Base-by-base conservation (phyloP, 2,329 filamentous ascomycete genomes). In the Diaporthe sp. region DNA sequence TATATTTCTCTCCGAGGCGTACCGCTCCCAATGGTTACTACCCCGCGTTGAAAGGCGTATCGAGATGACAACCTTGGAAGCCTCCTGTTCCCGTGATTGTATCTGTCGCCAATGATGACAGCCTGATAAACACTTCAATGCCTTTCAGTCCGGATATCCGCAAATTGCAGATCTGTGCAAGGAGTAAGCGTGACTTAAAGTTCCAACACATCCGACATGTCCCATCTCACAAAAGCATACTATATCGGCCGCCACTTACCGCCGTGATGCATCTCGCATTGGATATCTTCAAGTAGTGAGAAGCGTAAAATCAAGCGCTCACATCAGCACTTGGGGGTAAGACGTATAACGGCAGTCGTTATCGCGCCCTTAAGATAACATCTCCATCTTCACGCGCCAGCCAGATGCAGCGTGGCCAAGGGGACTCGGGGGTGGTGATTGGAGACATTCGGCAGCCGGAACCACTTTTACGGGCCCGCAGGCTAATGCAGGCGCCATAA, bases 401-500 rank as follows among this genome's bases (percentile, higher is more conserved):
- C 28, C 28, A n/a, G 28, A 49, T 5, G 28, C 1, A 12, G 9
- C 9, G 8, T 3, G 15, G 61, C n/a, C 31, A 34, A 37, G 7
- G 5, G 2, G 12, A 8, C 6, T 3, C 12, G 22, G 31, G 47
- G 12, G 15, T 7, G 2, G 34, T 34, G 60, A 37, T 55, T 39
- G 47, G 65, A 25, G 65, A 20, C 12, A 25, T 17, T 34, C 31
- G 25, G 31, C 47, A 7, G 63, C 13, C 28, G 63, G 44, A 49
- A 49, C 63, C 61, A 67, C 44, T 51, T 39, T 53, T 25, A 28
- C 12, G 47, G 31, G 28, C 13, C 63, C 63, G 22, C 47, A 39
- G 47, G 47, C 63, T 53, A 53, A 68, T 53, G 63, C 63, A 39
- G 63, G 47, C 63, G 63, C 7, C 65, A 51, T 28, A 53, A 55